A percentile compares a stretch with the other conserved stretches of the same genome.
Evolutionary conservation across 2,329 filamentous ascomycete genomes (phyloP).

Genomic region (Lithohypha guttulata): DNA sequence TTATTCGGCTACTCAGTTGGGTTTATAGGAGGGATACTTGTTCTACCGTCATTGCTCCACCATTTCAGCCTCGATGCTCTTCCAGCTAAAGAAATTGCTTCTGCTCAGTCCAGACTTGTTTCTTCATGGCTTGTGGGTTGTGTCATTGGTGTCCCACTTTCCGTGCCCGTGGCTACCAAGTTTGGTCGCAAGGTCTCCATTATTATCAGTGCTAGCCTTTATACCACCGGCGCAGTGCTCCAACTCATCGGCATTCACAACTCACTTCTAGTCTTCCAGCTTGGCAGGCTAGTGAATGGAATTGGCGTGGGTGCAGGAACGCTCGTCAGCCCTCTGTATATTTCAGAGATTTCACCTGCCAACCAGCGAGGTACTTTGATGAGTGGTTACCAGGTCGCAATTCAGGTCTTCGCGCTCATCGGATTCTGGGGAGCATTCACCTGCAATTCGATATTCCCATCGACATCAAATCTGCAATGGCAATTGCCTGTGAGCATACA

Average conservation of each 20-base stretch:
- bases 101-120: conserved; percentile 12
- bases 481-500: conserved; percentile 43
- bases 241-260: conserved; percentile 9
- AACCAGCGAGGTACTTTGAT: conserved; percentile 10
- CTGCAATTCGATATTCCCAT: conserved; percentile 9
- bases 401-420: conserved; percentile 11
- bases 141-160: conserved; percentile 11
- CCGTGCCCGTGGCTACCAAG: conserved; percentile 11
- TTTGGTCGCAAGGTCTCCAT: conserved; percentile 11
- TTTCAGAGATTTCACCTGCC: conserved; percentile 12
- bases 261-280: conserved; percentile 8
- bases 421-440: conserved; percentile 16
- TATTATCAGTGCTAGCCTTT: conserved; percentile 13
- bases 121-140: conserved; percentile 14
- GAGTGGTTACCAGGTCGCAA: conserved; percentile 15
- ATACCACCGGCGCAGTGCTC: conserved; percentile 10
- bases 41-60: conserved; percentile 21
- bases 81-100: conserved; percentile 9
- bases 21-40: conserved; percentile 22
- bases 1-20: conserved; percentile 23
- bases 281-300: conserved; percentile 13
- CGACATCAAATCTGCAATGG: conserved; percentile 33
- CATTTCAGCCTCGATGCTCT: conserved; percentile 19
- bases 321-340: conserved; percentile 13
- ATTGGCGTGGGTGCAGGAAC: conserved; percentile 14